Evolutionary conservation across 768 basidiomycete genomes (phyloP).

Genomic region (Kwoniella shandongensis): DNA sequence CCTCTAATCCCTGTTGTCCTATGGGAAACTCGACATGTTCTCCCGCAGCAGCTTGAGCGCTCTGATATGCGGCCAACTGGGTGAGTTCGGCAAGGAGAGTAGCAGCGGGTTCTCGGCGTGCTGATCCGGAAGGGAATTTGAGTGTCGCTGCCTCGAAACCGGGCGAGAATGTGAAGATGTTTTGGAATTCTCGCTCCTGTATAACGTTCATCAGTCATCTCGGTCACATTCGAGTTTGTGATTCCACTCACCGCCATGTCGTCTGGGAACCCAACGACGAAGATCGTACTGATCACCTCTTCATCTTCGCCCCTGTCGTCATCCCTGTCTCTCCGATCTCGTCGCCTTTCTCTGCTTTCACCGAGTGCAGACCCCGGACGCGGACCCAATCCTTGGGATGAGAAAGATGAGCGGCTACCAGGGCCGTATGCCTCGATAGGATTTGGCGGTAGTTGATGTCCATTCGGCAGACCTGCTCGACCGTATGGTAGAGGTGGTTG

Average conservation of each 20-base stretch:
- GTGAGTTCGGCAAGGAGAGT: constrained; percentile 39
- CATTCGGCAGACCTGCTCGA: constrained; percentile 13
- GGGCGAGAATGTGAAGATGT: constrained; percentile 94
- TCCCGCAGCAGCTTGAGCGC: constrained; percentile 19
- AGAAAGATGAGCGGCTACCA: constrained; percentile 8
- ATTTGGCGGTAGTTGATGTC: constrained; percentile 17
- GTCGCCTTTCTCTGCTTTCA: constrained; percentile 12
- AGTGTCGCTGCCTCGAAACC: constrained; percentile 97
- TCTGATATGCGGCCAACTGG: constrained; percentile 32
- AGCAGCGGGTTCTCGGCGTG: constrained; percentile 39
- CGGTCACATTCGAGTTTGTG: background rate
- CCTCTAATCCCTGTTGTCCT: constrained; percentile 31
- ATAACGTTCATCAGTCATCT: constrained; percentile 22
- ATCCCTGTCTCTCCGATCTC: constrained; percentile 26
- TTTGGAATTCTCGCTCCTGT: constrained; percentile 98
- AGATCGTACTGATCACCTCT: constrained; percentile 94
- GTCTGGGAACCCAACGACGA: constrained; percentile 98
- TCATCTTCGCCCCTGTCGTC: constrained; percentile 28
- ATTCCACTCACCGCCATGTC: constrained; percentile 82
- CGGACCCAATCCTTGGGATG: constrained; percentile 5
- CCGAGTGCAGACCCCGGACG: constrained; percentile 21
- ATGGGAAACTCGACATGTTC: constrained; percentile 18
- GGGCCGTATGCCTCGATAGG: constrained; percentile 12
- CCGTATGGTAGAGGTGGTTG: constrained; percentile 4
- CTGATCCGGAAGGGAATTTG: constrained; percentile 80